Percentiles rank a stretch among this genome's conserved stretches.
Evolutionary conservation across 1,284 basidiomycete species (phyloP).

Genomic region (Trichosporon faecale): DNA sequence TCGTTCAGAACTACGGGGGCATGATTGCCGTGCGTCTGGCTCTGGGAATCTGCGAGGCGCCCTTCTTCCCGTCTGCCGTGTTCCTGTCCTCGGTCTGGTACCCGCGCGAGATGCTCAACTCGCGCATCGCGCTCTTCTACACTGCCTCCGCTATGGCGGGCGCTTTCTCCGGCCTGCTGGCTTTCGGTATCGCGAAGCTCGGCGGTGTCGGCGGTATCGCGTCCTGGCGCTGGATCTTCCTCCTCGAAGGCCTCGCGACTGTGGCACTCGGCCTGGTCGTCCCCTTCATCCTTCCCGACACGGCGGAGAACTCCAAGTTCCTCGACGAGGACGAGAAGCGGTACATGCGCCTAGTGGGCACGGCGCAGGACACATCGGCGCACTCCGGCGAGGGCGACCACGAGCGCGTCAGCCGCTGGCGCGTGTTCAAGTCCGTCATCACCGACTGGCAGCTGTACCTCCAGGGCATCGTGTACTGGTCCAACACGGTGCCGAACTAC

Average conservation of each 20-base stretch:
- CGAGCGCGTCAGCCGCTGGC: constrained; percentile 1
- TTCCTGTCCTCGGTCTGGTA: constrained; percentile 21
- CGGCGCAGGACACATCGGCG: constrained; percentile 11
- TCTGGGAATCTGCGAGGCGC: constrained; percentile 34
- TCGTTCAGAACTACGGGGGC: constrained; percentile 5
- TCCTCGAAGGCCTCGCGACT: constrained; percentile 16
- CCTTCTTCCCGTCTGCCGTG: constrained; percentile 34
- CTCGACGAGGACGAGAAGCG: constrained; percentile 17
- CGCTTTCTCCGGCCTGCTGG: constrained; percentile 37
- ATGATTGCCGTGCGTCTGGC: constrained; percentile 14
- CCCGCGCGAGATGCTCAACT: constrained; percentile 9
- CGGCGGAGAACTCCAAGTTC: constrained; percentile 5
- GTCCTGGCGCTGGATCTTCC: constrained; percentile 38
- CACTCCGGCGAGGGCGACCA: not conserved
- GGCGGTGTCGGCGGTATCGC: constrained; percentile 30
- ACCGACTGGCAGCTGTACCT: constrained; percentile 19
- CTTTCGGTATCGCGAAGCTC: constrained; percentile 37
- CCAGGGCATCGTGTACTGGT: constrained; percentile 17
- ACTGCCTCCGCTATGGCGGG: constrained; percentile 21
- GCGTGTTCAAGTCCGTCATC: constrained; percentile 11
- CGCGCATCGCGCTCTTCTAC: constrained; percentile 18
- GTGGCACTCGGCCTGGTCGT: constrained; percentile 9
- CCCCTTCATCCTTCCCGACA: constrained; percentile 18
- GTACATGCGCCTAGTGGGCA: not conserved
- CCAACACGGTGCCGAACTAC: constrained; percentile 18